A percentile compares a stretch with the other conserved stretches of the same genome.
Evolutionary conservation across 331 rosid species (phyloP).

Genomic region (Erythrophleum ivorense): DNA sequence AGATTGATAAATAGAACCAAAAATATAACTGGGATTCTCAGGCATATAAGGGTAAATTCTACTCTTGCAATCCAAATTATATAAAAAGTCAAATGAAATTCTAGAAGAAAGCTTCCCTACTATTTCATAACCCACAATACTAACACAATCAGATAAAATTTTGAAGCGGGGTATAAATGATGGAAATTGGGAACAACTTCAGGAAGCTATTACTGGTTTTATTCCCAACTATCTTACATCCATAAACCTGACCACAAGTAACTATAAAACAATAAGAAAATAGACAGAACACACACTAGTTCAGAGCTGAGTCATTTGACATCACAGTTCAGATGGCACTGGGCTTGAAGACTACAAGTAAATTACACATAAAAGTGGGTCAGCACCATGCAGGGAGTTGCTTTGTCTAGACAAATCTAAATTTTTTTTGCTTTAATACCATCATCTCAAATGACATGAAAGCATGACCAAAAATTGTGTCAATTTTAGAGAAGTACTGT

Average conservation of each 20-base stretch:
- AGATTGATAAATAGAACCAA: slow-evolving; percentile 16
- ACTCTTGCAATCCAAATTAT: background rate
- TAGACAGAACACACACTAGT: background rate
- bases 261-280: background rate
- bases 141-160: background rate
- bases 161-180: background rate
- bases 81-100: slow-evolving; percentile 1
- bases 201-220: slow-evolving; percentile 15
- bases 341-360: slow-evolving; percentile 14
- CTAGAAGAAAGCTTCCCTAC: slow-evolving; percentile 24
- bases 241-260: background rate
- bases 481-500: background rate
- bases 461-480: background rate
- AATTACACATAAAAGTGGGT: slow-evolving; percentile 4
- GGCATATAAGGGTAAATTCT: slow-evolving; percentile 15
- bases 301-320: slow-evolving; percentile 16
- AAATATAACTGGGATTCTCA: slow-evolving; percentile 9
- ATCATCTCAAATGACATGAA: slow-evolving; percentile 11
- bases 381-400: background rate
- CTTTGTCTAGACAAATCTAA: slow-evolving; percentile 5
- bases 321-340: slow-evolving; percentile 22
- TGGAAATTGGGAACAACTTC: slow-evolving; percentile 26
- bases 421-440: slow-evolving; percentile 14
- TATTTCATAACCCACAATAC: background rate
- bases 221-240: slow-evolving; percentile 7